These are phyloP conservation scores for Ogataea methylovora DNA, from an alignment of 805 yeast genomes.

Conservation along the genomic window DNA sequence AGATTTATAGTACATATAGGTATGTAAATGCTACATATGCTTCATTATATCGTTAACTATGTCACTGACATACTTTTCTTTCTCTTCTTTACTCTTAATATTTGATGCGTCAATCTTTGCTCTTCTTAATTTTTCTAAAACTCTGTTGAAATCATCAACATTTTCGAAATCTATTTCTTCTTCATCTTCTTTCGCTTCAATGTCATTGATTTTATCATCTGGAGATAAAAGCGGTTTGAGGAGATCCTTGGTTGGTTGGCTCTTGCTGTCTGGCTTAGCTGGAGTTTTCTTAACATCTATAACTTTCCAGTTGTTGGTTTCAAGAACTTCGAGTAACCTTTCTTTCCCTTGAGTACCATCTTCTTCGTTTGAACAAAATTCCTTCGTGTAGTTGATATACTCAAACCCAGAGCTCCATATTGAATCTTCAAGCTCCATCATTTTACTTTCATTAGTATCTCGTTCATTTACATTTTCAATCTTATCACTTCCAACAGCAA, in stretches of 20 bases:
- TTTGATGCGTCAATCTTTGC: slow-evolving; percentile 27
- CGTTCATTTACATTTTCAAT: not conserved
- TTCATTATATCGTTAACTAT: slow-evolving; percentile 33
- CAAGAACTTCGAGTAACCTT: slow-evolving; percentile 32
- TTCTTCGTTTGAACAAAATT: slow-evolving; percentile 25
- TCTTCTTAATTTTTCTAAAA: slow-evolving; percentile 25
- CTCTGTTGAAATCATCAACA: slow-evolving; percentile 20
- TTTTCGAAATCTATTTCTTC: slow-evolving; percentile 1
- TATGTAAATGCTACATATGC: slow-evolving; percentile 20
- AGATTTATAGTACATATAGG: not conserved
- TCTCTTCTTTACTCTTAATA: slow-evolving; percentile 16
- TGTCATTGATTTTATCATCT: not conserved
- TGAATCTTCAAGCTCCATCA: slow-evolving; percentile 31
- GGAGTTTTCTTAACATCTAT: slow-evolving; percentile 4
- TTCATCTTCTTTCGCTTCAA: not conserved
- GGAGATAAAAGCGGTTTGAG: not conserved
- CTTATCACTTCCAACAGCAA: slow-evolving; percentile 25
- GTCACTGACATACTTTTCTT: slow-evolving; percentile 27
- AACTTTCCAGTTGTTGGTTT: slow-evolving; percentile 37
- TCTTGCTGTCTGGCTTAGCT: not conserved
- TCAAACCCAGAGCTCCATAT: slow-evolving; percentile 34
- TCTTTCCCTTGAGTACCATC: slow-evolving; percentile 31
- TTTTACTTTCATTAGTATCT: slow-evolving; percentile 1
- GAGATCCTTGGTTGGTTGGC: not conserved
- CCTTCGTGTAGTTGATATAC: slow-evolving; percentile 26